These are phyloP conservation scores for Aspergillus sp. DNA, from an alignment of 2,329 filamentous ascomycete species.

Conservation along the genomic window DNA sequence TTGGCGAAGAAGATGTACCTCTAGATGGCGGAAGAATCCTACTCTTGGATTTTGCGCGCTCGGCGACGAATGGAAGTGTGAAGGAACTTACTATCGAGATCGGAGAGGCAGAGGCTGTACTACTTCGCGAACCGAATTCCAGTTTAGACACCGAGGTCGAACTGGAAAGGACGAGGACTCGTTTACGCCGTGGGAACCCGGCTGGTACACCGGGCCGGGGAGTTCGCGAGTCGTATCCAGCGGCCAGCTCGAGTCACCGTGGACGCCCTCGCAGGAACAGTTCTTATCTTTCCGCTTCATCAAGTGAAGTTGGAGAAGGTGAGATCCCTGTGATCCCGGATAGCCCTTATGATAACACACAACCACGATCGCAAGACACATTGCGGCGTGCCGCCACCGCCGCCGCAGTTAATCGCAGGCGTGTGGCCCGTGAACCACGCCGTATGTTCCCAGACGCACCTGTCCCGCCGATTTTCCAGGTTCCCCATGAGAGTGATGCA, in stretches of 20 bases:
- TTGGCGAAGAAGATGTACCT: constrained; percentile 72
- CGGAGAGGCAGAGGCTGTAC: constrained; percentile 67
- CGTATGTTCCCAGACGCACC: constrained; percentile 44
- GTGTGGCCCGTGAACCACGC: constrained; percentile 51
- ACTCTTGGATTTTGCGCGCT: constrained; percentile 72
- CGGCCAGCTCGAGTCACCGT: constrained; percentile 19
- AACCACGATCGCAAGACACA: constrained; percentile 68
- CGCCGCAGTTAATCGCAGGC: constrained; percentile 69
- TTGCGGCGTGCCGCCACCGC: constrained; percentile 70
- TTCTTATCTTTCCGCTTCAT: constrained; percentile 26
- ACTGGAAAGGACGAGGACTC: constrained; percentile 72
- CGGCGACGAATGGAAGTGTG: constrained; percentile 54
- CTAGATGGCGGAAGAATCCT: constrained; percentile 75
- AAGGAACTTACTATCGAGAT: constrained; percentile 69
- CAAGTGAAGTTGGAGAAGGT: constrained; percentile 19
- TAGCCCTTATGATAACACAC: constrained; percentile 70
- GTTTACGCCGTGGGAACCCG: constrained; percentile 57
- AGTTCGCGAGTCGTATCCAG: constrained; percentile 25
- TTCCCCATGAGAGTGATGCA: constrained; percentile 82
- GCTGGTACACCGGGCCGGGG: constrained; percentile 33
- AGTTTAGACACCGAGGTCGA: constrained; percentile 78
- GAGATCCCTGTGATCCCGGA: constrained; percentile 61
- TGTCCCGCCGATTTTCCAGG: constrained; percentile 46
- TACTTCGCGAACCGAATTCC: constrained; percentile 69
- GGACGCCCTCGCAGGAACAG: constrained; percentile 26